phyloP scores from a whole-genome alignment of 371 early-diverging fungal species.

The Dichotomocladium elegans region DNA sequence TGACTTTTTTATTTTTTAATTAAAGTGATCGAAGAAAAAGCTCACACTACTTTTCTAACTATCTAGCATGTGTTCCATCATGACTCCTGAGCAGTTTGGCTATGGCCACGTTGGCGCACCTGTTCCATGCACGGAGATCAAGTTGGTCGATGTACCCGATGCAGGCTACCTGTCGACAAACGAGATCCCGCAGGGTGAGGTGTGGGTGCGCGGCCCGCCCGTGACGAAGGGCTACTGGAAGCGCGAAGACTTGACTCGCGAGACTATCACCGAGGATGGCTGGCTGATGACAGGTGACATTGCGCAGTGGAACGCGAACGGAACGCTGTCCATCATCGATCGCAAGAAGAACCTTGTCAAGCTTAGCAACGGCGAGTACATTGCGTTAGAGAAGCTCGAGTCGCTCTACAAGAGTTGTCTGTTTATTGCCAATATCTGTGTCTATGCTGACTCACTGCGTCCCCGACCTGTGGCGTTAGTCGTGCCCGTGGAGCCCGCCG shows the following conservation, averaged over 20 bases:
- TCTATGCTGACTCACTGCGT: constrained; percentile 76
- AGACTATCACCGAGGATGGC: constrained; percentile 72
- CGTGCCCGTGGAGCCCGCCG: constrained; percentile 52
- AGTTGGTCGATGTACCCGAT: constrained; percentile 87
- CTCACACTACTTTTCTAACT: background rate
- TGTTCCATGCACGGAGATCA: constrained; percentile 78
- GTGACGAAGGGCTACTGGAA: constrained; percentile 68
- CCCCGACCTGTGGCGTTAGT: constrained; percentile 71
- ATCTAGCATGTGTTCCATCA: constrained; percentile 38
- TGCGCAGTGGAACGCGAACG: constrained; percentile 68
- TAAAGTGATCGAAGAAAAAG: background rate
- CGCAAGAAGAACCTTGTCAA: constrained; percentile 87
- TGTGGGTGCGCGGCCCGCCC: constrained; percentile 79
- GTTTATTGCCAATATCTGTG: constrained; percentile 78
- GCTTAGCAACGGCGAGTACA: constrained; percentile 83
- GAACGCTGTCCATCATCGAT: constrained; percentile 74
- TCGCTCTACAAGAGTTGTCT: constrained; percentile 78
- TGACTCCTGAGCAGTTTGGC: constrained; percentile 58
- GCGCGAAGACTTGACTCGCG: constrained; percentile 69
- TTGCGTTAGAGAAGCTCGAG: constrained; percentile 97
- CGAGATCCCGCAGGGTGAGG: constrained; percentile 74
- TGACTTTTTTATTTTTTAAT: background rate
- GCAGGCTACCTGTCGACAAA: constrained; percentile 71
- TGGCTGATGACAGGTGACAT: constrained; percentile 92
- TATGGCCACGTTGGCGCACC: constrained; percentile 81